Conservation (phyloP, 176 grass and related monocot species). For the Cenchrus fungigraminus region DNA sequence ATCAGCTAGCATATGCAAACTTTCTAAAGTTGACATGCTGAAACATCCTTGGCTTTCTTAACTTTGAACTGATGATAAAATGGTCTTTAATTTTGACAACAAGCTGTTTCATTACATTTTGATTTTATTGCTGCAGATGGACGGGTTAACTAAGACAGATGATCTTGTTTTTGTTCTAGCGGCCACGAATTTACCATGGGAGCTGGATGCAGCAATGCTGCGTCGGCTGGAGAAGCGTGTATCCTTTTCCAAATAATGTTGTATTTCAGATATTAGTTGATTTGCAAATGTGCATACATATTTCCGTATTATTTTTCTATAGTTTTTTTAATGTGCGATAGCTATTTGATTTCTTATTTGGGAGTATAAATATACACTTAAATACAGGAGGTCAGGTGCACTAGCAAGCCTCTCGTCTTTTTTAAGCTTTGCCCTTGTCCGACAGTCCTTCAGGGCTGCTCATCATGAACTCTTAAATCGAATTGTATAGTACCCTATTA, state of each 20-base stretch:
- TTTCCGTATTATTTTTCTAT: background rate
- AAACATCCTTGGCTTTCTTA: constrained; percentile 12
- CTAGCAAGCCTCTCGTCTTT: background rate
- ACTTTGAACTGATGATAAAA: background rate
- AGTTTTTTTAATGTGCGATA: background rate
- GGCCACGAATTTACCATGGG: constrained; percentile 97
- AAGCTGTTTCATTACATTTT: background rate
- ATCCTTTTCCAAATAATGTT: constrained; percentile 51
- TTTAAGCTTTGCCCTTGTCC: background rate
- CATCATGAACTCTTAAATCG: background rate
- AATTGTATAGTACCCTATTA: background rate
- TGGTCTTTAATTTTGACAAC: background rate
- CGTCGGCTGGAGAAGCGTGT: constrained; percentile 89
- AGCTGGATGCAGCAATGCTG: constrained; percentile 88
- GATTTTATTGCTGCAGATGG: constrained; percentile 67
- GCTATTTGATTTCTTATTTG: constrained; percentile 12
- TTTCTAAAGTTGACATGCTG: constrained; percentile 1
- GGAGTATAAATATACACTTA: background rate
- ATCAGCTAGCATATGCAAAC: background rate
- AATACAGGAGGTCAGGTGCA: background rate
- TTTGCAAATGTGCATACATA: background rate
- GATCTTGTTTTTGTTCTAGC: constrained; percentile 96
- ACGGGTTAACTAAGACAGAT: constrained; percentile 89
- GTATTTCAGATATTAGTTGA: background rate
- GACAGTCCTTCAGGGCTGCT: background rate